phyloP scores from a whole-genome alignment of 257 asterid species.

The Solanum pimpinellifolium region DNA sequence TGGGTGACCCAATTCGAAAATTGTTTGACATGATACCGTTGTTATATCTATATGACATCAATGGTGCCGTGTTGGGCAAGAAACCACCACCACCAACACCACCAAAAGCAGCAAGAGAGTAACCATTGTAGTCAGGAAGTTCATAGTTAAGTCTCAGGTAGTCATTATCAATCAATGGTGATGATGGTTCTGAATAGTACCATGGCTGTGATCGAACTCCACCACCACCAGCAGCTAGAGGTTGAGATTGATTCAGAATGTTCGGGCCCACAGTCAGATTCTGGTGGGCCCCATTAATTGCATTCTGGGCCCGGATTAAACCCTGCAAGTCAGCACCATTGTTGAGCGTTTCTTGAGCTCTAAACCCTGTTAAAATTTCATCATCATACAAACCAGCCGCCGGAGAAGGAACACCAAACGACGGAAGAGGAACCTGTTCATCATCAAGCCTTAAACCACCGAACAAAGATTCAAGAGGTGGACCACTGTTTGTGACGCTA shows the following conservation, averaged over 20 bases:
- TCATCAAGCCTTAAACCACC: not conserved
- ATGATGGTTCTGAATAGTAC: not conserved
- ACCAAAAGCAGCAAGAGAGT: not conserved
- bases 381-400: not conserved
- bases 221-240: not conserved
- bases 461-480: constrained; percentile 20
- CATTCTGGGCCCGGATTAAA: constrained; percentile 4
- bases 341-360: not conserved
- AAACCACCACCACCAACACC: not conserved
- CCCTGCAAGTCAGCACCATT: not conserved
- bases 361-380: not conserved
- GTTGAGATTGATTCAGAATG: not conserved
- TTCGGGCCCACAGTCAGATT: constrained; percentile 35
- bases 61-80: constrained; percentile 53
- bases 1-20: not conserved
- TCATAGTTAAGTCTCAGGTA: not conserved
- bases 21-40: not conserved
- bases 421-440: constrained; percentile 2
- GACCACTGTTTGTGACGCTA: not conserved
- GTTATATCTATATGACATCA: not conserved
- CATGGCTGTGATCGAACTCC: not conserved
- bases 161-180: not conserved
- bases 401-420: not conserved
- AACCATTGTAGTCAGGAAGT: not conserved
- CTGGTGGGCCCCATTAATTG: constrained; percentile 31